A percentile compares a stretch with the other conserved stretches of the same genome.
Conservation (phyloP, 177 flowering plant species). For the Vitis hybrid region DNA sequence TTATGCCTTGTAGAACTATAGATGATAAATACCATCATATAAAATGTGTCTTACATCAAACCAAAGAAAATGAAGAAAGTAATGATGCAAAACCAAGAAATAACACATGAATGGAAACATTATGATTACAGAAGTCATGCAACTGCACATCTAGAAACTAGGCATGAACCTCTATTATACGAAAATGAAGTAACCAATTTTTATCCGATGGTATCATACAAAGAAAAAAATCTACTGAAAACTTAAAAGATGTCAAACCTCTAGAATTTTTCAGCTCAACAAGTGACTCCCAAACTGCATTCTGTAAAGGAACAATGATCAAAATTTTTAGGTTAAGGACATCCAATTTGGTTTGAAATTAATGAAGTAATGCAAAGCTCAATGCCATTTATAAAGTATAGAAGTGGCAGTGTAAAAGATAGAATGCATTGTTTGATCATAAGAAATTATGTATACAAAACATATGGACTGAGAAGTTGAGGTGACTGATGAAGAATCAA, state of each 20-base stretch:
- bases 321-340: slow-evolving; percentile 1
- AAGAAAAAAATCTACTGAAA: neutral
- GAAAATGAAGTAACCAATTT: neutral
- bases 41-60: neutral
- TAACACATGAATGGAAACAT: neutral
- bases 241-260: slow-evolving; percentile 35
- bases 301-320: slow-evolving; percentile 27
- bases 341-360: neutral
- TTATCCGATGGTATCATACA: neutral
- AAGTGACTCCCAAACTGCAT: slow-evolving; percentile 46
- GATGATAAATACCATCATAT: too few species aligned
- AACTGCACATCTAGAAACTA: neutral
- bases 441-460: too few species aligned
- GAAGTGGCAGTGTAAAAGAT: too few species aligned
- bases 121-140: neutral
- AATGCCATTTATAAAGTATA: neutral
- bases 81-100: neutral
- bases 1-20: too few species aligned
- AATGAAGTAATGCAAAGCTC: neutral
- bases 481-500: too few species aligned
- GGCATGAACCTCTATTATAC: neutral
- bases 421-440: too few species aligned
- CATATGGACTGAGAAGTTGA: too few species aligned
- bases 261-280: slow-evolving; percentile 22
- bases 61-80: neutral